Conservation (phyloP, 208 protist species). For the Trypanosoma cruzi region DNA sequence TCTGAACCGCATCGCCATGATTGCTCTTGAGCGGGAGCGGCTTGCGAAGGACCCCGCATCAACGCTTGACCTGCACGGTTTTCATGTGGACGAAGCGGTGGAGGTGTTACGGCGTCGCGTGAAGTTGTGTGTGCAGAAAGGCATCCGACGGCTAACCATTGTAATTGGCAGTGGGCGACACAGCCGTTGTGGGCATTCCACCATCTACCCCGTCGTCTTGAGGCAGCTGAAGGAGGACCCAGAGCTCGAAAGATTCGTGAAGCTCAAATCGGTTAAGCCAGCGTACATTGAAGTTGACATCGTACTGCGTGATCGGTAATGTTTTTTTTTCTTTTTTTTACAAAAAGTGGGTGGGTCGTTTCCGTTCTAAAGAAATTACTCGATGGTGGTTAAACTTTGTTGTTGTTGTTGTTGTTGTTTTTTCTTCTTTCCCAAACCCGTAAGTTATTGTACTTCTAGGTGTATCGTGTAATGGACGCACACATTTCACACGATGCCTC, state of each 20-base stretch:
- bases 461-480: too few species aligned
- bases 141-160: constrained; percentile 50
- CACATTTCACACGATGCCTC: neutral
- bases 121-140: constrained; percentile 44
- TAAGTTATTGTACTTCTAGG: too few species aligned
- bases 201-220: constrained; percentile 38
- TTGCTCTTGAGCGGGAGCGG: constrained; percentile 75
- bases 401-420: neutral
- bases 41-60: constrained; percentile 32
- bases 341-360: neutral
- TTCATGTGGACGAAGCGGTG: constrained; percentile 70
- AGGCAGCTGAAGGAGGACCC: constrained; percentile 43
- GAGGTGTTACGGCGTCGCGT: constrained; percentile 77
- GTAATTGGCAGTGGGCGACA: constrained; percentile 69
- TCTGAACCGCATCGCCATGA: constrained; percentile 84
- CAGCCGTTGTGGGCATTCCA: constrained; percentile 49
- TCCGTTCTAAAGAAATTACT: too few species aligned
- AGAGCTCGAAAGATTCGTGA: constrained; percentile 26
- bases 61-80: constrained; percentile 81
- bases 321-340: too few species aligned
- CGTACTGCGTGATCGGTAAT: neutral
- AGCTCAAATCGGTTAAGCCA: constrained; percentile 46
- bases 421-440: too few species aligned
- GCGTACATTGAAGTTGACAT: constrained; percentile 43
- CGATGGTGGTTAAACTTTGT: too few species aligned